Evolutionary conservation across 2,329 filamentous ascomycete species (phyloP), one percentile per base, ranked within the genome.

Genomic region (Pseudocercospora crystallina): DNA sequence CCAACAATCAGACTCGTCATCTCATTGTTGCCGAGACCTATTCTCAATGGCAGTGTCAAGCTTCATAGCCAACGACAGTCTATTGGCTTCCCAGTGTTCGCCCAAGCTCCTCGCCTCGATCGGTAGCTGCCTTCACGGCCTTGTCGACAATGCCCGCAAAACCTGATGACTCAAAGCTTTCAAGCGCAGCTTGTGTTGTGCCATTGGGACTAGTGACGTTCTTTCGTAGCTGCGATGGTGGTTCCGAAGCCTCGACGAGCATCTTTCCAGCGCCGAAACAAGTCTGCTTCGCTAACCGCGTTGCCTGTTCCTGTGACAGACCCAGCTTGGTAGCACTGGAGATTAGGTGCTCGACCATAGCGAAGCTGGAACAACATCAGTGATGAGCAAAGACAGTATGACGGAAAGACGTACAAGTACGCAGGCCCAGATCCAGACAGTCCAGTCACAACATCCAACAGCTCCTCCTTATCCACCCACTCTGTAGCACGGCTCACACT

Each of bases 201-300:
- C 62, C 62, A 31, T 63, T 64, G 5, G 60, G 61, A 34, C 61
- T 63, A n/a, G 61, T 64, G 31, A 63, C 61, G 33, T 64, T 64
- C 45, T 62, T 61, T 26, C 62, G 50, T 5, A 64, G 48, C 49
- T 64, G 61, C 14, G 57, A 50, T 3, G 61, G 61, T 15, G 54
- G 34, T 11, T 63, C 61, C 1, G 58, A 47, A 8, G 59, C 54
- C 34, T 61, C 54, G 7, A 63, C 51, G 7, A 64, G 49, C 61
- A 64, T 64, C 52, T 58, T 60, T 3, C 61, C 61, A 15, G 61
- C 61, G 11, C 61, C 61, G 5, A 64, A 49, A 46, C 61, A 64
- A 10, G 61, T 64, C 49, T 64, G 61, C 9, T 53, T 58, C 8
- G 61, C 60, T 29, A 64, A 51, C 12, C 60, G 49, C 5, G 59